phyloP scores from a whole-genome alignment of 176 grass and related monocot species.

The Oryza meridionalis region DNA sequence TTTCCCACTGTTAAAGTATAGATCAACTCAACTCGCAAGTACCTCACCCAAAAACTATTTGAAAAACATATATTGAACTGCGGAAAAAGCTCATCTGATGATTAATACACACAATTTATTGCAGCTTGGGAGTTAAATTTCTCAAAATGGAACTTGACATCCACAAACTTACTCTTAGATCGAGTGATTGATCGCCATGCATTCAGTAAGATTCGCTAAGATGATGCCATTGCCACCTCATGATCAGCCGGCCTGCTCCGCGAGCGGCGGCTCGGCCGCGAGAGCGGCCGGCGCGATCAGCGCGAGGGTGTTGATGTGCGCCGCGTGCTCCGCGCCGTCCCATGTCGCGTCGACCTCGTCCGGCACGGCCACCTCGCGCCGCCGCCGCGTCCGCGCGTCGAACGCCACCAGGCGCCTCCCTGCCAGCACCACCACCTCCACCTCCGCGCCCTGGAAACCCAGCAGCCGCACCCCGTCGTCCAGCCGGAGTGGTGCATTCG shows the following conservation, averaged over 20 bases:
- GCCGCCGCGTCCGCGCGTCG: conserved; percentile 34
- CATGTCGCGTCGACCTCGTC: neutral
- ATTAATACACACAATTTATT: neutral
- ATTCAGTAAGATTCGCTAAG: neutral
- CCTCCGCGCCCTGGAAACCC: conserved; percentile 50
- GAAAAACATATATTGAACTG: neutral
- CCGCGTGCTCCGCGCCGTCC: conserved; percentile 31
- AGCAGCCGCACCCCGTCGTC: conserved; percentile 38
- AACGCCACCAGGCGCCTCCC: conserved; percentile 49
- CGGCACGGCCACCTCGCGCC: conserved; percentile 28
- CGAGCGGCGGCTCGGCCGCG: neutral
- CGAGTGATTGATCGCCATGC: neutral
- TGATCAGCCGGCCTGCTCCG: conserved; percentile 14
- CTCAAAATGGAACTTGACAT: neutral
- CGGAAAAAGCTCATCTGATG: neutral
- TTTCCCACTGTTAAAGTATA: neutral
- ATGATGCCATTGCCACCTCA: neutral
- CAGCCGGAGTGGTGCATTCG: neutral
- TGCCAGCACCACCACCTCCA: conserved; percentile 48
- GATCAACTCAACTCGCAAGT: neutral
- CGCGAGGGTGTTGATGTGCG: conserved; percentile 69
- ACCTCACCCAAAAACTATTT: neutral
- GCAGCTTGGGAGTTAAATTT: neutral
- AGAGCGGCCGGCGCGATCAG: conserved; percentile 32
- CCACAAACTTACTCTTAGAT: neutral